phyloP scores from a whole-genome alignment of 1,139 yeast species.

The Geotrichum cucujoidarum region DNA sequence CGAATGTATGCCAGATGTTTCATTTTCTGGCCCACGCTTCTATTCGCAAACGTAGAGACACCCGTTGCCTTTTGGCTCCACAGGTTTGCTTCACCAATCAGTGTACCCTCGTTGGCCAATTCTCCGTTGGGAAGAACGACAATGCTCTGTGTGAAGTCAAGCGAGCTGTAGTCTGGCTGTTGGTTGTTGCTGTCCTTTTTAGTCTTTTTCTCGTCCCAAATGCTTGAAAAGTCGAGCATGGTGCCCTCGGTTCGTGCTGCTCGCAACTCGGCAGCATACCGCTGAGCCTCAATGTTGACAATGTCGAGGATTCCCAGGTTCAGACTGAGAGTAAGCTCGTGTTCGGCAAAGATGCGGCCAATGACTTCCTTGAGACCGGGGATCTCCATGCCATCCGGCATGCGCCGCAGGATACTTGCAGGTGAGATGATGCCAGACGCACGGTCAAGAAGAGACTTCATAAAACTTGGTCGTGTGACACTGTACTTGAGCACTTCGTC shows the following conservation, averaged over 20 bases:
- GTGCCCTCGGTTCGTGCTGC: constrained; percentile 44
- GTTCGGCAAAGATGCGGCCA: constrained; percentile 58
- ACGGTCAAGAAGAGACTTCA: constrained; percentile 65
- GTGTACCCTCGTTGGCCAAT: constrained; percentile 31
- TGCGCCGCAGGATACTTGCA: constrained; percentile 56
- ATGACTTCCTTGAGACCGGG: constrained; percentile 62
- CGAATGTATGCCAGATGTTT: constrained; percentile 36
- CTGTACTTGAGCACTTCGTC: constrained; percentile 66
- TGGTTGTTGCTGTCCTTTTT: constrained; percentile 20
- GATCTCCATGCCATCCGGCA: constrained; percentile 59
- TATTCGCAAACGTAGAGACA: constrained; percentile 22
- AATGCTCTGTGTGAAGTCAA: constrained; percentile 22
- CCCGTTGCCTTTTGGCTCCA: constrained; percentile 18
- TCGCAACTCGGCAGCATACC: constrained; percentile 40
- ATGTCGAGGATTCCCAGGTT: constrained; percentile 59
- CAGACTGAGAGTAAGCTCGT: constrained; percentile 55
- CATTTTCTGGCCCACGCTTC: constrained; percentile 32
- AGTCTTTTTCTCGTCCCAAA: constrained; percentile 9
- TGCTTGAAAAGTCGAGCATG: constrained; percentile 35
- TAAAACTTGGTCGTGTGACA: constrained; percentile 64
- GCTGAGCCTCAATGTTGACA: constrained; percentile 54
- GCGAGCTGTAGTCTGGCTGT: constrained; percentile 16
- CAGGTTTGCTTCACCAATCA: constrained; percentile 28
- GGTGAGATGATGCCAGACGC: constrained; percentile 57
- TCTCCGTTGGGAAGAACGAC: constrained; percentile 25